Evolutionary conservation across 176 grass and related monocot genomes (phyloP).

Genomic region (Chrysopogon serrulatus): DNA sequence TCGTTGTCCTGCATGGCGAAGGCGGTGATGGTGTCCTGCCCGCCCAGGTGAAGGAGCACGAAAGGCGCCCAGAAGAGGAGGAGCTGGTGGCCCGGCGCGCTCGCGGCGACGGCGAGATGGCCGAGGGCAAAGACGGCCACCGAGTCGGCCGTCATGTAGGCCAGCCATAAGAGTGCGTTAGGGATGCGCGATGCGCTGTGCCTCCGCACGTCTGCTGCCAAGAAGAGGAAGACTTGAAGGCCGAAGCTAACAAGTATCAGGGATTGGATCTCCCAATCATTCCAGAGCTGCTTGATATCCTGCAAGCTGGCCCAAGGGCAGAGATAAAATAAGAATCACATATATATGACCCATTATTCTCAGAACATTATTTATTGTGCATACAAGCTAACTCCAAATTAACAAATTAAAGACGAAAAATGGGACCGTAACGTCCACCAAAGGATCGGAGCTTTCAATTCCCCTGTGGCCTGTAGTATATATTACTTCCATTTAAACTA

Average conservation of each 20-base stretch:
- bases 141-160: neutral
- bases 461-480: no score
- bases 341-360: no score
- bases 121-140: constrained; percentile 1
- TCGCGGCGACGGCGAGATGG: neutral
- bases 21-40: constrained; percentile 26
- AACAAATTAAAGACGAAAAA: no score
- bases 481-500: no score
- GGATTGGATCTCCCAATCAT: constrained; percentile 22
- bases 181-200: neutral
- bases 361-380: no score
- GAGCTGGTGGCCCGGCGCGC: neutral
- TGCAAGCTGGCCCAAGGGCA: no score
- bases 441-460: no score
- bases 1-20: no score
- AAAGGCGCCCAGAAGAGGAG: constrained; percentile 4
- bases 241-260: constrained; percentile 1
- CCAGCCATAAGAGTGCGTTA: neutral
- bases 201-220: neutral
- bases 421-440: no score
- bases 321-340: no score
- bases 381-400: no score
- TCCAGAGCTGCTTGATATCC: neutral
- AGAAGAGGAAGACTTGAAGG: constrained; percentile 27
- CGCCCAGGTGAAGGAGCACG: constrained; percentile 19